phyloP scores from a whole-genome alignment of 805 yeast species.

The Saccharomycopsis fibuligera region DNA sequence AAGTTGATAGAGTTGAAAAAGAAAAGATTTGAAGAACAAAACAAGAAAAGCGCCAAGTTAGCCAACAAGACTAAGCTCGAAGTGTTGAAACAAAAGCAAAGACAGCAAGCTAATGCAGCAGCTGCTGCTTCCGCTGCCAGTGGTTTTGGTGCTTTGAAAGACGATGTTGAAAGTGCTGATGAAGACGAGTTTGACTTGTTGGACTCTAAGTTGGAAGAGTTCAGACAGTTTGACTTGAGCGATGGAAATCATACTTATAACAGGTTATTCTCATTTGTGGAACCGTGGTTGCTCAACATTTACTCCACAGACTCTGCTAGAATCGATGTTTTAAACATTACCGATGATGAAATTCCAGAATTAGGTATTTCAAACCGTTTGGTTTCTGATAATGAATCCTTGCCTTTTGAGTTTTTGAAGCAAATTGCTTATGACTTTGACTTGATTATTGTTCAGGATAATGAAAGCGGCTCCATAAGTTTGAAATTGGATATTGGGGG shows the following conservation, averaged over 20 bases:
- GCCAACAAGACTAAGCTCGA: conserved; percentile 30
- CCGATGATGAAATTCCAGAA: conserved; percentile 35
- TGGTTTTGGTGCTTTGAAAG: conserved; percentile 21
- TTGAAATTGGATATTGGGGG: conserved; percentile 56
- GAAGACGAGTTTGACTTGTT: neutral
- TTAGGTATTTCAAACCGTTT: conserved; percentile 42
- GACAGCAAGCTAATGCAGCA: neutral
- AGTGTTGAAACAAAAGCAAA: conserved; percentile 30
- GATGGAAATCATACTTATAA: conserved; percentile 7
- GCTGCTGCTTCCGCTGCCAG: no score
- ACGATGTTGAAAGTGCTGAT: conserved; percentile 10
- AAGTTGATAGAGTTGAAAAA: conserved; percentile 65
- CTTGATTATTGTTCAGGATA: conserved; percentile 52
- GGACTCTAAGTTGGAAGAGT: conserved; percentile 8
- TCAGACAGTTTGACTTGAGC: conserved; percentile 7
- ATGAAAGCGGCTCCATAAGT: conserved; percentile 37
- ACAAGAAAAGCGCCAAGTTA: conserved; percentile 11
- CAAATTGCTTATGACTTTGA: conserved; percentile 62
- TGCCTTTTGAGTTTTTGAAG: conserved; percentile 49
- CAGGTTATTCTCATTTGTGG: conserved; percentile 26
- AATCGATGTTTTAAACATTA: conserved; percentile 13
- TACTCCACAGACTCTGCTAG: conserved; percentile 23
- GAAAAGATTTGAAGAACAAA: conserved; percentile 50
- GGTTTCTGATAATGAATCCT: conserved; percentile 34
- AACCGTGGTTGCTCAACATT: conserved; percentile 40